Evolutionary conservation across 768 basidiomycete species (phyloP).

Genomic region (Mycena vulgaris): DNA sequence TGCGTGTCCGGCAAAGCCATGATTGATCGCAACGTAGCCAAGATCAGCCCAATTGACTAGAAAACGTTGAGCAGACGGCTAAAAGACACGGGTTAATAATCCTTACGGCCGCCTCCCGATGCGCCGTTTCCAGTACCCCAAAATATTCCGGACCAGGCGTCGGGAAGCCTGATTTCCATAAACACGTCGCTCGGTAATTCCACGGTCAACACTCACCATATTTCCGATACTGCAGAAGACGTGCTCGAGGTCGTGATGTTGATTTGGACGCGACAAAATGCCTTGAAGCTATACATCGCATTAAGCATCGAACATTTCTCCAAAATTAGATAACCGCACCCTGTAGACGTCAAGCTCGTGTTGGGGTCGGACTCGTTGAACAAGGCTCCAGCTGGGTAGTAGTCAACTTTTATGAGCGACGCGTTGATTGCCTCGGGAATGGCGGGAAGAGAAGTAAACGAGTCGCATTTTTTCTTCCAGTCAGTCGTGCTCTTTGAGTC

Average conservation of each 20-base stretch:
- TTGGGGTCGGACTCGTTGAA: background rate
- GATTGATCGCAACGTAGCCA: background rate
- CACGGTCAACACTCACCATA: background rate
- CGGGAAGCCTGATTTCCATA: background rate
- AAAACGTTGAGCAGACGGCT: background rate
- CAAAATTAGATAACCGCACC: background rate
- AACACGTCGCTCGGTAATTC: background rate
- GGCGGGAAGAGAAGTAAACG: background rate
- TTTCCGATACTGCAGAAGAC: background rate
- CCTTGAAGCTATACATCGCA: background rate
- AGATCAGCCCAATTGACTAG: background rate
- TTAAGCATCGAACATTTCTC: background rate
- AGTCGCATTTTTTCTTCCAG: background rate
- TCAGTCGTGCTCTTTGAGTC: background rate
- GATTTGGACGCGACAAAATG: conserved; percentile 1
- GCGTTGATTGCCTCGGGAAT: background rate
- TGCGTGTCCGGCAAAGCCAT: background rate
- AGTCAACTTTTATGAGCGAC: background rate
- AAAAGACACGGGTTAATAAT: background rate
- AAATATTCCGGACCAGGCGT: background rate
- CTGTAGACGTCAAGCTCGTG: background rate
- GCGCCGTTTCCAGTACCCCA: background rate
- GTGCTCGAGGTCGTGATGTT: background rate
- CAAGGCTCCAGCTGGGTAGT: background rate
- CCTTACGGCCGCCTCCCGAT: background rate